Conservation (phyloP, 345 rosid species). For the Syzygium oleosum region DNA sequence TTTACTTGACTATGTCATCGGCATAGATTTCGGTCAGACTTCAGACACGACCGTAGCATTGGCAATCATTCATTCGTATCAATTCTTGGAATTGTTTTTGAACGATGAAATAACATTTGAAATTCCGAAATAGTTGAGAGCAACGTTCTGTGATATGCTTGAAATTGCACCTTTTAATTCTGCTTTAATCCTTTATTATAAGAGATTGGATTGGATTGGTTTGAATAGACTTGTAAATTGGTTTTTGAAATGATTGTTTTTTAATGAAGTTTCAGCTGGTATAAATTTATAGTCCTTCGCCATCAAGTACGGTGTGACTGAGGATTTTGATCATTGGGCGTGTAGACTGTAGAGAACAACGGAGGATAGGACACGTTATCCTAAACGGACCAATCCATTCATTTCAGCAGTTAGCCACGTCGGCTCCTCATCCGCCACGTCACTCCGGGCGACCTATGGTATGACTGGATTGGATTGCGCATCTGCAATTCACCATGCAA, state of each 20-base stretch:
- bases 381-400: slow-evolving; percentile 15
- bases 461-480: slow-evolving; percentile 48
- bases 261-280: neutral
- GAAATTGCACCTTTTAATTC: neutral
- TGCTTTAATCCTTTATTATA: neutral
- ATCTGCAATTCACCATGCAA: neutral
- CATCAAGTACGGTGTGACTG: neutral
- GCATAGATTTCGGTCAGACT: neutral
- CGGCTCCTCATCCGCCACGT: slow-evolving; percentile 47
- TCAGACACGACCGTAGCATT: neutral
- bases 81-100: neutral
- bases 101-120: neutral
- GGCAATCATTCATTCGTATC: neutral
- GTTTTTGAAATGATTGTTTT: neutral
- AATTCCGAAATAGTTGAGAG: neutral
- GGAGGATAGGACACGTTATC: slow-evolving; percentile 34
- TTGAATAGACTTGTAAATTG: neutral
- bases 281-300: neutral
- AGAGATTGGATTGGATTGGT: neutral
- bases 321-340: neutral
- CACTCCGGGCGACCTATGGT: slow-evolving; percentile 35
- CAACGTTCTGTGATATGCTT: neutral
- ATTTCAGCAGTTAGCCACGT: slow-evolving; percentile 17
- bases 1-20: neutral
- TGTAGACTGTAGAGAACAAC: neutral